Conservation (phyloP, 208 protist species). For the Kentomonas sorsogonicus region DNA sequence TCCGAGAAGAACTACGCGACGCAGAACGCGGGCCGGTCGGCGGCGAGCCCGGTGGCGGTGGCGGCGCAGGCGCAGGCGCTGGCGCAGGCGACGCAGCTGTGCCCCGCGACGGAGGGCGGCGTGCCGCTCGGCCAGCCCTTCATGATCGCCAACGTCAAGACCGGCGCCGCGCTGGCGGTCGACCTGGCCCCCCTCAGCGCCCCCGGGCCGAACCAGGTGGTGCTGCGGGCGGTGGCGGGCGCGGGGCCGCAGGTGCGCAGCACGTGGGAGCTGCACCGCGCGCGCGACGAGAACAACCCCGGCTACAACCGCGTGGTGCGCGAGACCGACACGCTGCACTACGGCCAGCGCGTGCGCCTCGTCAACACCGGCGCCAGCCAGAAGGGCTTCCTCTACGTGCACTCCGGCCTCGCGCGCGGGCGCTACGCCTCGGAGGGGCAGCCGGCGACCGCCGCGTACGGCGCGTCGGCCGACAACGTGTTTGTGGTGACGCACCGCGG, state of each 20-base stretch:
- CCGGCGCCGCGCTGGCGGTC: constrained; percentile 42
- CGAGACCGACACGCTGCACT: constrained; percentile 62
- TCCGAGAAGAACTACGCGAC: constrained; percentile 13
- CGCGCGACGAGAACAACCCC: constrained; percentile 63
- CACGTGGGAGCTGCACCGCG: constrained; percentile 66
- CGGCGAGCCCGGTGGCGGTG: background rate
- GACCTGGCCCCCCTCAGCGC: constrained; percentile 28
- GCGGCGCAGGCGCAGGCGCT: constrained; percentile 19
- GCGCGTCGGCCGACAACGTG: constrained; percentile 52
- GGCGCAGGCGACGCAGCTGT: constrained; percentile 24
- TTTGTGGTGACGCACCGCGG: constrained; percentile 59
- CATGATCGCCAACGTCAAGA: constrained; percentile 41
- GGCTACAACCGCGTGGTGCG: constrained; percentile 44
- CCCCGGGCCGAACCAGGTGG: constrained; percentile 20
- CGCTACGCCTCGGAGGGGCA: constrained; percentile 42
- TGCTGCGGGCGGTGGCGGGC: constrained; percentile 23
- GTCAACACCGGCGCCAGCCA: constrained; percentile 55
- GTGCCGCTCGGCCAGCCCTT: constrained; percentile 56
- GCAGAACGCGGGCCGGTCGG: background rate
- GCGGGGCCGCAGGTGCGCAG: constrained; percentile 42
- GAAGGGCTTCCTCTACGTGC: constrained; percentile 65
- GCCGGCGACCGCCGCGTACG: constrained; percentile 33
- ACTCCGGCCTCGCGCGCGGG: constrained; percentile 41
- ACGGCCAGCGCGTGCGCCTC: constrained; percentile 78
- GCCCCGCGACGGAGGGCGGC: constrained; percentile 17